Conservation (phyloP, 208 protist species). For the Wallacemonas sp. region DNA sequence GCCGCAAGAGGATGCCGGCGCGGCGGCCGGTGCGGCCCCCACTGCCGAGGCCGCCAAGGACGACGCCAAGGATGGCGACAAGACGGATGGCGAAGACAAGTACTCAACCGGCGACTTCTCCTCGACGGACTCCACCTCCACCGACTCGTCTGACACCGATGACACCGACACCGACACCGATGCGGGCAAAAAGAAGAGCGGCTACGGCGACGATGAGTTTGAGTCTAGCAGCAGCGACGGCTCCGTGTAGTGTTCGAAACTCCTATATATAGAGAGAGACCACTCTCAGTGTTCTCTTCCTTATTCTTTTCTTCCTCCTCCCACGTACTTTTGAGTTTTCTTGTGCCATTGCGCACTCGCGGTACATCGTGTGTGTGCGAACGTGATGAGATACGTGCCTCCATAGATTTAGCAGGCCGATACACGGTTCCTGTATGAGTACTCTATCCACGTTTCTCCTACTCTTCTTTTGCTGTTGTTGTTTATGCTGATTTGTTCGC, state of each 20-base stretch:
- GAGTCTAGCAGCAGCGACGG: conserved; percentile 21
- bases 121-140: background rate
- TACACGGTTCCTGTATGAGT: too few species aligned
- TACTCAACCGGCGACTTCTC: conserved; percentile 1
- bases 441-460: too few species aligned
- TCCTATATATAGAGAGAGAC: too few species aligned
- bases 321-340: too few species aligned
- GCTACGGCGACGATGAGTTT: conserved; percentile 33
- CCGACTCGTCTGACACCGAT: conserved; percentile 7
- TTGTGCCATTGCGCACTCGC: too few species aligned
- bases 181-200: conserved; percentile 7
- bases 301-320: too few species aligned
- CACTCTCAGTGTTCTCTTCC: background rate
- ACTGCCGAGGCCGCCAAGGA: background rate
- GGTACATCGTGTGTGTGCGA: too few species aligned
- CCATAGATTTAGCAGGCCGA: too few species aligned
- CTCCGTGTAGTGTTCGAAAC: conserved; percentile 11
- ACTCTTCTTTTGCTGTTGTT: too few species aligned
- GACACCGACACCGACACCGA: background rate
- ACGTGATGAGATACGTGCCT: too few species aligned
- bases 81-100: background rate
- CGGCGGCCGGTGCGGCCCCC: conserved; percentile 6
- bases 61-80: background rate
- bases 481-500: too few species aligned
- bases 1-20: conserved; percentile 3